A percentile compares a stretch with the other conserved stretches of the same genome.
phyloP scores from a whole-genome alignment of 108 stramenopile species.

The Fistulifera solaris region DNA sequence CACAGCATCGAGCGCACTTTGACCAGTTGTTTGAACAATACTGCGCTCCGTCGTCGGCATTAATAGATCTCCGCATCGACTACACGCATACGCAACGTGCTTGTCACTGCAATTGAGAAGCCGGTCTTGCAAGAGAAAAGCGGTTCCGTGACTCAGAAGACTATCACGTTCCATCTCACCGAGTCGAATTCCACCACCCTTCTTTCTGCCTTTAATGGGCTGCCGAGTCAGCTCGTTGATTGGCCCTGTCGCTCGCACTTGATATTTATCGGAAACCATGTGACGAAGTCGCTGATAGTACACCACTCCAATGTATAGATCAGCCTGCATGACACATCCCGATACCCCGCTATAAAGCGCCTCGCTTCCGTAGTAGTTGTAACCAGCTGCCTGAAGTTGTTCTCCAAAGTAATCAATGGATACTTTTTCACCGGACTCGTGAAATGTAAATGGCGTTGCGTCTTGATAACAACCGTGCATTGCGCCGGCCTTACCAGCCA shows the following conservation, averaged over 20 bases:
- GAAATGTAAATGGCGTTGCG: conserved; percentile 96
- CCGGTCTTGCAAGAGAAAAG: conserved; percentile 92
- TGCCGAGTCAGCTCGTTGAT: conserved; percentile 95
- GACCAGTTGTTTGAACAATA: conserved; percentile 67
- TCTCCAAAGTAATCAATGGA: conserved; percentile 98
- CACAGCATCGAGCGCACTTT: conserved; percentile 54
- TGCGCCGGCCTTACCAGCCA: conserved; percentile 98
- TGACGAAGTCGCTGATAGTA: conserved; percentile 98
- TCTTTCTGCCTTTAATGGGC: conserved; percentile 98
- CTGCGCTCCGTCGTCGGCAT: conserved; percentile 76
- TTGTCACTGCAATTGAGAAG: conserved; percentile 94
- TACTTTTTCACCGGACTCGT: conserved; percentile 86
- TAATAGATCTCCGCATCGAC: conserved; percentile 83
- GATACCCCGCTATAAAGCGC: conserved; percentile 97
- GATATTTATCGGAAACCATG: conserved; percentile 99
- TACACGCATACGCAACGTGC: conserved; percentile 87
- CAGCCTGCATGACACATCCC: conserved; percentile 94
- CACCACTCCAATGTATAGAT: conserved; percentile 98
- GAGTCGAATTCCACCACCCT: conserved; percentile 95
- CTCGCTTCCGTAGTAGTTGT: conserved; percentile 97
- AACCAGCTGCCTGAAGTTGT: conserved; percentile 94
- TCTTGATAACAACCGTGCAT: conserved; percentile 94
- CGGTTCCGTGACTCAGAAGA: conserved; percentile 90
- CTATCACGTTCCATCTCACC: conserved; percentile 99
- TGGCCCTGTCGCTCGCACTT: conserved; percentile 95